Evolutionary conservation across 225 moss, liverwort and hornwort species (phyloP), one percentile per base, ranked within the genome.

Genomic region (Sphagnum contortum): DNA sequence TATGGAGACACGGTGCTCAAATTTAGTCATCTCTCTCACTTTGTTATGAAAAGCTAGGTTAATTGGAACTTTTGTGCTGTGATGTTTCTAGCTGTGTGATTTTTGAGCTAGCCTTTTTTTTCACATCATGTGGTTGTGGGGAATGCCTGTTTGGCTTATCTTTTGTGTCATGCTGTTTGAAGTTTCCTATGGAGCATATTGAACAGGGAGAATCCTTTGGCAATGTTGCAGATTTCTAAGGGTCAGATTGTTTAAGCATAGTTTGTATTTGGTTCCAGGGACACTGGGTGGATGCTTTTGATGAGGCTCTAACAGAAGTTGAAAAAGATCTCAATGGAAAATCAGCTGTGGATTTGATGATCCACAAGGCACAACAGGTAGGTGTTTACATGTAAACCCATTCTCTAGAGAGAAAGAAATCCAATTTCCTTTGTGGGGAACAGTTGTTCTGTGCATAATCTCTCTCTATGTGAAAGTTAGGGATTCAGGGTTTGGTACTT

Each of bases 351-450:
- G 89, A 98, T 68, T 64, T 78, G 50, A 81, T 79, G 75, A 45
- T 87, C 60, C 85, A 78, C 78, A 79, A 68, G 45, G 87, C 82
- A 58, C 78, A 80, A 50, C 85, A 83, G 90, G 90, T 91, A 68
- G 57, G 44, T 61, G 55, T 66, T 4, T 45, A 10, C 55, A 12
- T 65, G 64, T 11, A 2, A 12, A 11, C 53, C 2, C 2, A 2
- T 53, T 53, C 10, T 53, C 53, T 53, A 46, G 61, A 6, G 11
- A 46, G 5, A 12, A 12, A 58, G 14, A 44, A 0, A 6, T 11
- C 14, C 29, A 13, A 13, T 8, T 58, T 7, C 12, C 0, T 12
- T 58, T 58, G 12, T 58, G 6, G 12, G 29, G 10, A 44, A 3
- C 58, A 29, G 29, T 29, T 29, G 29, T 29, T 29, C 29, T 29